A percentile compares a stretch with the other conserved stretches of the same genome.
phyloP scores from a whole-genome alignment of 1,139 yeast species.

The Suhomyces yuchorum region DNA sequence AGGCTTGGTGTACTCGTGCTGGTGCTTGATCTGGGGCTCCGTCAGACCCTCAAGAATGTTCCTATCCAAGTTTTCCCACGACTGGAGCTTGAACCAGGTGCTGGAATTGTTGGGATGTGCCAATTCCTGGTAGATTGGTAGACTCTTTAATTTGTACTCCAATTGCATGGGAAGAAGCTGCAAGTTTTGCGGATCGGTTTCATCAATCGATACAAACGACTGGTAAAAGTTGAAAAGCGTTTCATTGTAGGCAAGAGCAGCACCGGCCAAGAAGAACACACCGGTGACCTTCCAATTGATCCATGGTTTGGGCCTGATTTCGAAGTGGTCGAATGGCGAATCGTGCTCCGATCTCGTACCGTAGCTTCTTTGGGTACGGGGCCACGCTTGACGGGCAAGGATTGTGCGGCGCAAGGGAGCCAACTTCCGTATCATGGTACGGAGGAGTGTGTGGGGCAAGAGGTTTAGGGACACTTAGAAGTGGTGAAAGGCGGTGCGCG shows the following conservation, averaged over 20 bases:
- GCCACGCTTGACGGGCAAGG: neutral
- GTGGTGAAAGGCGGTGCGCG: neutral
- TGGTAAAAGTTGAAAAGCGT: conserved; percentile 37
- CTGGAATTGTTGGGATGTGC: conserved; percentile 41
- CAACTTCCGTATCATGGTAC: neutral
- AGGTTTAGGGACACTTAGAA: neutral
- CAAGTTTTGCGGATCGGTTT: conserved; percentile 20
- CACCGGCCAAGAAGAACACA: conserved; percentile 32
- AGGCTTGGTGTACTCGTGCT: conserved; percentile 36
- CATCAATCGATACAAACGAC: conserved; percentile 30
- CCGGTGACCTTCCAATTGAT: conserved; percentile 37
- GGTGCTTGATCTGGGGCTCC: conserved; percentile 20
- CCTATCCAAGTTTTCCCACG: conserved; percentile 63
- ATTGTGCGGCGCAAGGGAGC: neutral
- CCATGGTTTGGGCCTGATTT: conserved; percentile 29
- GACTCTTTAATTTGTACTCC: conserved; percentile 48
- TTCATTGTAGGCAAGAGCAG: conserved; percentile 39
- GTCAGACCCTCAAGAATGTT: conserved; percentile 34
- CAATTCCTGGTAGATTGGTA: conserved; percentile 56
- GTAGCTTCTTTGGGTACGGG: conserved; percentile 4
- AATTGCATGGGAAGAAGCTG: conserved; percentile 30
- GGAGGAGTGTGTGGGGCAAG: neutral
- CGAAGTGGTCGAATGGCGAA: conserved; percentile 40
- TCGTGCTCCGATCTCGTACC: conserved; percentile 35
- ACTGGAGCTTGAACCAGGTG: conserved; percentile 47